Evolutionary conservation across 2,329 filamentous ascomycete genomes (phyloP), one percentile per base, ranked within the genome.

Genomic region (Plenodomus biglobosus): DNA sequence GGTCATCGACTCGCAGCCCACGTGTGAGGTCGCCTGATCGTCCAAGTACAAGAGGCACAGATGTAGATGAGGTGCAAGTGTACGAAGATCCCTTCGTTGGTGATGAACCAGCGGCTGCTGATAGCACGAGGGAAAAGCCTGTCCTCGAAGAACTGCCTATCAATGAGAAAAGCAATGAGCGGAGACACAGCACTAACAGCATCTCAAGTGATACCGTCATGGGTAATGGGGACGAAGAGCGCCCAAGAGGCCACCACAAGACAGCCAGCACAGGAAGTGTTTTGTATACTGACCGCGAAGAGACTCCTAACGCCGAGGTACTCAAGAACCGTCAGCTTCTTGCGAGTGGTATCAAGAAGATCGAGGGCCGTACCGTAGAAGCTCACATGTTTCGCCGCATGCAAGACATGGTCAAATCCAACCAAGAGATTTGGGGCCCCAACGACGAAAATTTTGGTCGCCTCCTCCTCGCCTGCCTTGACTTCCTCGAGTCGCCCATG

Each of bases 351-450:
- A 88, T 92, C 57, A 77, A 84, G 42, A 87, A 88, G 55, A 85
- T 92, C 58, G 84, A 84, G 58, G 79, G 82, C 22, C 83, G 84
- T 60, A 83, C 83, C 1, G 80, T 92, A n/a, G 88, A 92, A 64
- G 87, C 88, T 3, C 87, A 91, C 64, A 88, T 88, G 47, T 90
- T 92, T 77, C 83, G 88, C 44, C 88, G 88, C 62, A 76, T 92
- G 40, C 88, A 92, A 68, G 85, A 85, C 34, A 80, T 91, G 55
- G 80, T 90, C 50, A 85, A 86, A 55, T 85, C 87, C 49, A 82
- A 79, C 64, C 69, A 72, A 60, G 79, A 84, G 13, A 77, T 83
- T 17, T 84, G 88, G 64, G 78, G 80, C 1, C 82, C 86, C 50
- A 83, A 86, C 40, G 84, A 86, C 60, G 84, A 86, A 44, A 86